phyloP scores from a whole-genome alignment of 805 yeast genomes.

The Priceomyces fermenticarens region DNA sequence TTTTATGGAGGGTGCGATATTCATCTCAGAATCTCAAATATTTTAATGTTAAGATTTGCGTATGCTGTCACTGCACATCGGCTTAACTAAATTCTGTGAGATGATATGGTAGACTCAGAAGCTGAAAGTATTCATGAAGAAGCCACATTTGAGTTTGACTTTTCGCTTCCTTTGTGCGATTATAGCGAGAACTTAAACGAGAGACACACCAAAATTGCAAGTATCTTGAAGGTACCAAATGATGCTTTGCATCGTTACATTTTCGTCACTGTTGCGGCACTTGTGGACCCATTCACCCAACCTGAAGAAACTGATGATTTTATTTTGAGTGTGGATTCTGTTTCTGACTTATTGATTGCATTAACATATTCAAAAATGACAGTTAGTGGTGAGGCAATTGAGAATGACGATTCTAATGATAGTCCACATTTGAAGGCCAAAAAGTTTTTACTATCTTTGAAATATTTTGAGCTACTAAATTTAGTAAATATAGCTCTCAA shows the following conservation, averaged over 20 bases:
- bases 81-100: slow-evolving; percentile 4
- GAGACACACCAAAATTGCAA: slow-evolving; percentile 13
- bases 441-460: slow-evolving; percentile 32
- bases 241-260: slow-evolving; percentile 13
- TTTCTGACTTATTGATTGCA: slow-evolving; percentile 51
- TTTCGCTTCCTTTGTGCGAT: slow-evolving; percentile 11
- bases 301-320: slow-evolving; percentile 58
- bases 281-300: slow-evolving; percentile 64
- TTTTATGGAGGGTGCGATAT: too few species aligned
- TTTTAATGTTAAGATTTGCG: too few species aligned
- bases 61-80: too few species aligned
- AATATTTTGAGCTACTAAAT: slow-evolving; percentile 36
- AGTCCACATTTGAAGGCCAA: slow-evolving; percentile 22
- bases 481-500: slow-evolving; percentile 33
- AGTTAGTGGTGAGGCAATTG: slow-evolving; percentile 2
- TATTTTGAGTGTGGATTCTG: slow-evolving; percentile 53
- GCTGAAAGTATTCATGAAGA: slow-evolving; percentile 11
- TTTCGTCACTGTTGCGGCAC: slow-evolving; percentile 18
- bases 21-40: too few species aligned
- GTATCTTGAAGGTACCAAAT: slow-evolving; percentile 12
- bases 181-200: slow-evolving; percentile 9
- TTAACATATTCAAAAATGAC: slow-evolving; percentile 21
- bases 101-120: slow-evolving; percentile 17
- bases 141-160: slow-evolving; percentile 13
- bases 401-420: slow-evolving; percentile 5